phyloP scores from a whole-genome alignment of 208 protist species.

The Trypanosoma cruzi region DNA sequence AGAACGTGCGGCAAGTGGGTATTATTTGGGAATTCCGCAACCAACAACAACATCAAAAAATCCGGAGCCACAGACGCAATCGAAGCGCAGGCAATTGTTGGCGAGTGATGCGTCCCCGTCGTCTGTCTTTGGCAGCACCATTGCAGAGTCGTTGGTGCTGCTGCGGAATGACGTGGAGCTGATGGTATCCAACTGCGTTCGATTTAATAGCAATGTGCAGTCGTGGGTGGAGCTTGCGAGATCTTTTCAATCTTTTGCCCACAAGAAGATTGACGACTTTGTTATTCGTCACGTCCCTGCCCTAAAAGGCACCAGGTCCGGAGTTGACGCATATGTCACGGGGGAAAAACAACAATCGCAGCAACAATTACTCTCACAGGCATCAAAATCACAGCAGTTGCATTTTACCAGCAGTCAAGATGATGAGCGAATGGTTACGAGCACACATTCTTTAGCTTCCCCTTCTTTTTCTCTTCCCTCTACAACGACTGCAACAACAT shows the following conservation, averaged over 20 bases:
- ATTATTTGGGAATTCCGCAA: constrained; percentile 42
- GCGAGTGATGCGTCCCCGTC: not conserved
- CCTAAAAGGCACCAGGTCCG: constrained; percentile 64
- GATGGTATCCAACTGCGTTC: constrained; percentile 84
- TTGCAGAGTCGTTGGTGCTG: constrained; percentile 60
- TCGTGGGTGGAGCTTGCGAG: constrained; percentile 70
- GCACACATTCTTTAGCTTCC: not conserved
- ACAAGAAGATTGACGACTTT: constrained; percentile 80
- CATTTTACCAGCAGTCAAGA: not conserved
- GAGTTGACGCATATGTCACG: constrained; percentile 26
- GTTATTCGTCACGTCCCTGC: constrained; percentile 54
- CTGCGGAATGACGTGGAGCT: constrained; percentile 82
- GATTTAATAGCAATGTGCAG: constrained; percentile 70
- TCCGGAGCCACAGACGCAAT: not conserved
- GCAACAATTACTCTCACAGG: not conserved
- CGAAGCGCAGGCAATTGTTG: constrained; percentile 12
- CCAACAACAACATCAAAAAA: not conserved
- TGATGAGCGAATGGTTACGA: not conserved
- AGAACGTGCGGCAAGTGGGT: constrained; percentile 57
- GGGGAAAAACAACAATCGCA: constrained; percentile 6
- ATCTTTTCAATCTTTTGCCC: constrained; percentile 73
- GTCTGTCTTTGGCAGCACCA: constrained; percentile 42
- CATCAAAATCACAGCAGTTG: not conserved
- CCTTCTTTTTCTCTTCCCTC: not conserved
- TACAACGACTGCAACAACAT: not conserved